Evolutionary conservation across 2,329 filamentous ascomycete species (phyloP).

Genomic region (Emergomyces orientalis): DNA sequence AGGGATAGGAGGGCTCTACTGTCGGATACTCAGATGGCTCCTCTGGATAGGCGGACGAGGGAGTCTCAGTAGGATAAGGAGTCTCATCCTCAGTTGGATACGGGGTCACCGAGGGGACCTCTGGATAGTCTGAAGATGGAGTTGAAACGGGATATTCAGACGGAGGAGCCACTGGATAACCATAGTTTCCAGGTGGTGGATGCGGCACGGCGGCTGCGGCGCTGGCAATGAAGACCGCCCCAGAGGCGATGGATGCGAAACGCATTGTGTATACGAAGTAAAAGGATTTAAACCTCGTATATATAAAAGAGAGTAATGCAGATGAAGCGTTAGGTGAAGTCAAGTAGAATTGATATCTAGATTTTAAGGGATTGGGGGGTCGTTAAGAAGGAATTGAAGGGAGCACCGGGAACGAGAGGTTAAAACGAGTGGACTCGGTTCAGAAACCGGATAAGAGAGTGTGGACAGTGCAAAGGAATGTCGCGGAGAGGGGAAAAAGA

Average conservation of each 20-base stretch:
- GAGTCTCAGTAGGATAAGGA: no score
- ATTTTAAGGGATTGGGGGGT: constrained; percentile 21
- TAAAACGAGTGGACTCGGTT: constrained; percentile 33
- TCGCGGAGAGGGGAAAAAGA: constrained; percentile 13
- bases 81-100: no score
- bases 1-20: not conserved
- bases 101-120: no score
- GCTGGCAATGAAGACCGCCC: constrained; percentile 33
- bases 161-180: not conserved
- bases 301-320: not conserved
- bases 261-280: constrained; percentile 35
- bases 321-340: not conserved
- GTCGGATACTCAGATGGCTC: not conserved
- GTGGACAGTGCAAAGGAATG: constrained; percentile 14
- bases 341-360: not conserved
- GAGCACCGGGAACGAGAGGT: constrained; percentile 6
- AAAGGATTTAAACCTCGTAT: not conserved
- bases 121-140: not conserved
- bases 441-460: constrained; percentile 21
- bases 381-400: constrained; percentile 19
- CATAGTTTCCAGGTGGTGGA: not conserved
- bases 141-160: not conserved
- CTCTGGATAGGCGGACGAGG: not conserved
- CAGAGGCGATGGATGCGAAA: constrained; percentile 37
- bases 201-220: constrained; percentile 23